Evolutionary conservation across 768 basidiomycete genomes (phyloP).

Genomic region (Daedaleopsis nitida): DNA sequence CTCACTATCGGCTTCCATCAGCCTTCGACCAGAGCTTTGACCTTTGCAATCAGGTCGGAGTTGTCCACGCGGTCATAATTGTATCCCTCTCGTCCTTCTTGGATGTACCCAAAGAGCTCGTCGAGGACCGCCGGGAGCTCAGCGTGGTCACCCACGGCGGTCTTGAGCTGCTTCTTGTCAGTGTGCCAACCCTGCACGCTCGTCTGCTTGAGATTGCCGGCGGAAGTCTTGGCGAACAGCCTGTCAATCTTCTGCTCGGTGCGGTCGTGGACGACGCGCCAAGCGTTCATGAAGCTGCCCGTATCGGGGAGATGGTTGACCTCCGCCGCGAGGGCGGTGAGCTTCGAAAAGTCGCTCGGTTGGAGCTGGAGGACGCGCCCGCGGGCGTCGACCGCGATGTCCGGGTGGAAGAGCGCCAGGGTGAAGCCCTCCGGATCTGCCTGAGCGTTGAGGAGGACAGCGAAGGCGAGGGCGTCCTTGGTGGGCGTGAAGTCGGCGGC

Average conservation of each 20-base stretch:
- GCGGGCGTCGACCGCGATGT: conserved; percentile 26
- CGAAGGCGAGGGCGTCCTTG: conserved; percentile 19
- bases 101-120: conserved; percentile 22
- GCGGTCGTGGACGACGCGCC: conserved; percentile 21
- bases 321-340: conserved; percentile 17
- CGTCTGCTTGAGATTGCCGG: conserved; percentile 15
- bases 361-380: conserved; percentile 18
- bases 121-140: conserved; percentile 20
- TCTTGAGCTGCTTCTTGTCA: conserved; percentile 17
- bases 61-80: conserved; percentile 14
- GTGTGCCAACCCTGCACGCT: conserved; percentile 27
- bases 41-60: conserved; percentile 7
- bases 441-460: conserved; percentile 23
- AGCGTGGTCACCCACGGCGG: conserved; percentile 17
- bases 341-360: conserved; percentile 16
- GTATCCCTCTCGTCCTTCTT: conserved; percentile 19
- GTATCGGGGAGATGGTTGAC: conserved; percentile 18
- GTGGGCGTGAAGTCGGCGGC: conserved; percentile 20
- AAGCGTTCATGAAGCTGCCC: conserved; percentile 25
- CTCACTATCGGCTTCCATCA: background rate
- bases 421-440: conserved; percentile 26
- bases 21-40: conserved; percentile 16
- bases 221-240: conserved; percentile 15
- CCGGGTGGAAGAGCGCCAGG: conserved; percentile 25
- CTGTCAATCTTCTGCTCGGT: conserved; percentile 25